Base-by-base conservation (phyloP, 495 filamentous ascomycete genomes). In the Penicillium waksmanii region DNA sequence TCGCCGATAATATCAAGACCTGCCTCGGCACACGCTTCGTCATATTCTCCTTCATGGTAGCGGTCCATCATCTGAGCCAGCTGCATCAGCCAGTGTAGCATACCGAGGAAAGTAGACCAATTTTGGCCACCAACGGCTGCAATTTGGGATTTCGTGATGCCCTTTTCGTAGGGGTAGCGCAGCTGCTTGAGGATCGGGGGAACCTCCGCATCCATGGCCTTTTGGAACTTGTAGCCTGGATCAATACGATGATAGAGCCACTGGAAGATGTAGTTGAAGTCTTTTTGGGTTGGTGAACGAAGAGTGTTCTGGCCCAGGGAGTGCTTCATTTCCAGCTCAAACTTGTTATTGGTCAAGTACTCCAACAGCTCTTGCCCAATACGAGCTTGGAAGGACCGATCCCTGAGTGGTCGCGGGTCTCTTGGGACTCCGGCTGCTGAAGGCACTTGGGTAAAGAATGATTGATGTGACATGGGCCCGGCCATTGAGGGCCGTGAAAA, bases 71-170 rank as follows among this genome's bases (percentile, higher is more conserved):
- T 96, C 53, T 89, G 84, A 12, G 92, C 91, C 48, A 98, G 77
- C 72, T 97, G 93, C 93, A 99, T 96, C 85, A 99, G 89, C 95
- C 95, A 99, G 73, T 99, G 94, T 49, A 99, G 80, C 75, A 98
- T 80, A 0, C 92, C 96, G 23, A 99, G 78, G 68, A 98, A 96
- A 0, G 90, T 91, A 27, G 89, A 87, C 95, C 95, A 99, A 66
- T 97, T 97, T 68, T 94, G 91, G 10, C 92, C 93, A 53, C 95
- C 95, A 5, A 98, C 96, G 1, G 96, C 94, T 1, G 91, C 83
- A 51, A 98, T 92, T 67, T 96, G 92, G 27, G 89, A 94, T 68
- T 97, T 98, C 49, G 92, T 96, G 67, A 98, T 97, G 66, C 84
- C 89, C 69, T 90, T 91, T 64, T 95, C 92, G 66, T 90, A 98